phyloP scores from a whole-genome alignment of 2,329 filamentous ascomycete genomes.

The Metarhizium album region DNA sequence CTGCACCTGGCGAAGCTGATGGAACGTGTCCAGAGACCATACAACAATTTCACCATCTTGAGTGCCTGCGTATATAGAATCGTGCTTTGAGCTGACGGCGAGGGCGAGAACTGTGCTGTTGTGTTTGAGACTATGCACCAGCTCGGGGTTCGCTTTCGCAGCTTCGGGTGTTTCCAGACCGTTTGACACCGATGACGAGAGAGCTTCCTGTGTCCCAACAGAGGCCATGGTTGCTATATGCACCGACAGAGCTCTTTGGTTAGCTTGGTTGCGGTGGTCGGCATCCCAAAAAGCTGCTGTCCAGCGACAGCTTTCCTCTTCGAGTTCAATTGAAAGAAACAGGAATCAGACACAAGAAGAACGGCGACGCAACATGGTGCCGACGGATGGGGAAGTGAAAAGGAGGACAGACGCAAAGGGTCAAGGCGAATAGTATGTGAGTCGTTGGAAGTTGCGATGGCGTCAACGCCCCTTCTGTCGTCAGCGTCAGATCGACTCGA shows the following conservation, averaged over 20 bases:
- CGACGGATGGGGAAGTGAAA: not conserved
- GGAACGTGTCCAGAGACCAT: slow-evolving; percentile 83
- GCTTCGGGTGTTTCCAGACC: slow-evolving; percentile 11
- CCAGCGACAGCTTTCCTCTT: not conserved
- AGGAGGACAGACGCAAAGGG: not conserved
- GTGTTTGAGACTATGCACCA: slow-evolving; percentile 66
- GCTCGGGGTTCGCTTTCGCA: slow-evolving; percentile 36
- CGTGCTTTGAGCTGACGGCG: slow-evolving; percentile 64
- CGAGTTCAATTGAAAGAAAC: not conserved
- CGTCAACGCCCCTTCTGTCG: too few relatives aligned
- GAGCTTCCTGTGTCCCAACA: slow-evolving; percentile 1
- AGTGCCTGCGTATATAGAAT: slow-evolving; percentile 82
- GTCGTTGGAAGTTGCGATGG: slow-evolving; percentile 6
- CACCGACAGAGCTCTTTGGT: not conserved
- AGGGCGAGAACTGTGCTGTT: slow-evolving; percentile 73
- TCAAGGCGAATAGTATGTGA: not conserved
- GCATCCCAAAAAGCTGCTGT: not conserved
- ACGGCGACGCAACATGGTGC: not conserved
- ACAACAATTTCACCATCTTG: slow-evolving; percentile 89
- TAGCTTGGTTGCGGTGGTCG: slow-evolving; percentile 1
- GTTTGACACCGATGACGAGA: slow-evolving; percentile 7
- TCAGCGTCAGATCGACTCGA: too few relatives aligned
- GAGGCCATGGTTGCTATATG: not conserved
- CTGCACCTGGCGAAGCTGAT: slow-evolving; percentile 66
- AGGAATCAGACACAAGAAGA: not conserved